Evolutionary conservation across 495 filamentous ascomycete species (phyloP).

Genomic region (Trichoderma orchidacearum): DNA sequence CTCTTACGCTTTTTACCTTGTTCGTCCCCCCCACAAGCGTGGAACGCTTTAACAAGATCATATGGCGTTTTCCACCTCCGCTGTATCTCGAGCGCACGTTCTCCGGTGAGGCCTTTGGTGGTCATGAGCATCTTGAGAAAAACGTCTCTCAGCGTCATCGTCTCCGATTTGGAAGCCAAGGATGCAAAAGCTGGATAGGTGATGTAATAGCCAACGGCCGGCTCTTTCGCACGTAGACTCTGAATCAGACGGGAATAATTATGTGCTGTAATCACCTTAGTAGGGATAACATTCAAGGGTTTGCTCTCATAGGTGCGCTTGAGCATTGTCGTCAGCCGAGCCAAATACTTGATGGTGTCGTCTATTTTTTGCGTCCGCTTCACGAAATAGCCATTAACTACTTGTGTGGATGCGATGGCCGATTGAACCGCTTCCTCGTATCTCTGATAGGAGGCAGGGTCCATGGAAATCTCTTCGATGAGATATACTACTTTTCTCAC

Average conservation of each 20-base stretch:
- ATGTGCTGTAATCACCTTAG: conserved; percentile 46
- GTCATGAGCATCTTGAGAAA: conserved; percentile 86
- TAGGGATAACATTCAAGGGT: conserved; percentile 46
- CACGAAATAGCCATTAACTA: conserved; percentile 71
- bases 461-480: conserved; percentile 57
- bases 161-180: conserved; percentile 60
- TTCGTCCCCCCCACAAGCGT: conserved; percentile 29
- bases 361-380: conserved; percentile 66
- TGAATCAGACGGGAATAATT: conserved; percentile 58
- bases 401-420: conserved; percentile 67
- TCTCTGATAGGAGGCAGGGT: conserved; percentile 28
- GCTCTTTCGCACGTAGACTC: conserved; percentile 33
- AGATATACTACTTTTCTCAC: conserved; percentile 67
- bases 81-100: conserved; percentile 74
- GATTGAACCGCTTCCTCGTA: conserved; percentile 56
- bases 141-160: conserved; percentile 58
- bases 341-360: conserved; percentile 68
- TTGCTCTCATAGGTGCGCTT: conserved; percentile 48
- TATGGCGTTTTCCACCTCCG: conserved; percentile 59
- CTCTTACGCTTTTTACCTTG: conserved; percentile 33
- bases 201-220: conserved; percentile 43
- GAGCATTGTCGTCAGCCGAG: conserved; percentile 58
- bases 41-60: conserved; percentile 54
- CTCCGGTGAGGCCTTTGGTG: conserved; percentile 59
- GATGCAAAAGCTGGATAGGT: conserved; percentile 60